Conservation (phyloP, 768 basidiomycete species). For the Phaeolepiota aurea region DNA sequence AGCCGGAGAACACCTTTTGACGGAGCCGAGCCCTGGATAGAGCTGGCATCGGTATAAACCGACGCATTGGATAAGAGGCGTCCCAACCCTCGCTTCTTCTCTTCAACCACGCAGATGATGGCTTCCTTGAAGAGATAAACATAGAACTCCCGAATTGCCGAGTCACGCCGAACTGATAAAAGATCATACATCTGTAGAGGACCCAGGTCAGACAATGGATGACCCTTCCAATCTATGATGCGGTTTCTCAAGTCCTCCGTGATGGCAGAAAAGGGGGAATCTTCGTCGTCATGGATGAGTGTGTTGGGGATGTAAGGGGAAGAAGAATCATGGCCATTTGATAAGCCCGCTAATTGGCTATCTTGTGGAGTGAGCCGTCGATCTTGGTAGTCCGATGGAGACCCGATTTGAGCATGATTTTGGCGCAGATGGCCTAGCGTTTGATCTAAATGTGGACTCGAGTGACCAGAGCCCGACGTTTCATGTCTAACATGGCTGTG, state of each 20-base stretch:
- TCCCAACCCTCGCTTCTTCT: slow-evolving; percentile 79
- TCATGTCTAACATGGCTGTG: slow-evolving; percentile 14
- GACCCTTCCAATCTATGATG: slow-evolving; percentile 95
- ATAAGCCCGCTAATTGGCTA: slow-evolving; percentile 20
- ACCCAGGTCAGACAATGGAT: slow-evolving; percentile 84
- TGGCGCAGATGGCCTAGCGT: slow-evolving; percentile 16
- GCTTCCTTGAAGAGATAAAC: slow-evolving; percentile 98
- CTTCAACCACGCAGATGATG: slow-evolving; percentile 96
- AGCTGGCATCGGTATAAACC: slow-evolving; percentile 41
- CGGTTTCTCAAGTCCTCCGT: slow-evolving; percentile 85
- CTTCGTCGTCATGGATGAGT: slow-evolving; percentile 45
- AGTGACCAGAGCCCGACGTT: slow-evolving; percentile 26
- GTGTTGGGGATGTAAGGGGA: slow-evolving; percentile 17
- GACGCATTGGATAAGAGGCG: slow-evolving; percentile 64
- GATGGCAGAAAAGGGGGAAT: slow-evolving; percentile 75
- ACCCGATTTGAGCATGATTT: slow-evolving; percentile 10
- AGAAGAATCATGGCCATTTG: slow-evolving; percentile 21
- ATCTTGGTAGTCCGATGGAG: slow-evolving; percentile 18
- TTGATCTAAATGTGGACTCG: slow-evolving; percentile 32
- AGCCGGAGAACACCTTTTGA: slow-evolving; percentile 74
- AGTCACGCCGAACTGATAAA: slow-evolving; percentile 80
- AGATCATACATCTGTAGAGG: slow-evolving; percentile 89
- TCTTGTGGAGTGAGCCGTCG: slow-evolving; percentile 19
- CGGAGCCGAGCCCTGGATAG: slow-evolving; percentile 28
- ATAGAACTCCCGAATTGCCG: slow-evolving; percentile 87